Base-by-base conservation (phyloP, 2,329 filamentous ascomycete species). In the Paraphaeosphaeria minitans region DNA sequence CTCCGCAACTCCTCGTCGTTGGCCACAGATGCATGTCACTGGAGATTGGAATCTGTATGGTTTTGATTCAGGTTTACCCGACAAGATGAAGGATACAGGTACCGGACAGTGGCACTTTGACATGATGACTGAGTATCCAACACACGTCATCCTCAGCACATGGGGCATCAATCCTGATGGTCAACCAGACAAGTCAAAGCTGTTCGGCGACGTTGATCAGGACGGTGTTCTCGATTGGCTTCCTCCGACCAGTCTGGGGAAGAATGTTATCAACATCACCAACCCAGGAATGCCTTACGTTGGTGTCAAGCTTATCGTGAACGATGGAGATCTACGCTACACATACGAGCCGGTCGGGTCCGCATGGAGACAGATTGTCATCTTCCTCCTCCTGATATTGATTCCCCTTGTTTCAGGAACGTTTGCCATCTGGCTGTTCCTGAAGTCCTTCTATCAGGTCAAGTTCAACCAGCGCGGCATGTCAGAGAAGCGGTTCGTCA, bases 131-230 rank as follows among this genome's bases (percentile, higher is more conserved):
- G 87, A 89, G 67, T 89, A 85, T 83, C 87, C 87, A 6, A 82
- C 83, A 2, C 76, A 82, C 49, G 82, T 86, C 56, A 86, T 89
- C 66, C 75, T 89, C 58, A 89, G 89, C 63, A 80, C 87, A 5
- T 89, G 87, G 87, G 87, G 87, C 53, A 85, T 89, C 70, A 87
- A 89, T 65, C 82, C 83, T 0, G 82, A 88, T 71, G 85, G 86
- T 21, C 76, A 84, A 64, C 86, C 87, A 0, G 87, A 89, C 70
- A 80, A 85, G 59, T 82, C 82, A 8, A 81, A 79, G 56, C 82
- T 87, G 2, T 84, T 82, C 60, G 87, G 87, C 22, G 87, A 89
- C 68, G 81, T 87, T 14, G 84, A 89, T 66, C 78, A 78, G 27
- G 86, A 89, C 68, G 80, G 79, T 2, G 78, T 89, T 6, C 75